A percentile compares a stretch with the other conserved stretches of the same genome.
phyloP scores from a whole-genome alignment of 75 land plant genomes.

The Cunninghamia lanceolata region DNA sequence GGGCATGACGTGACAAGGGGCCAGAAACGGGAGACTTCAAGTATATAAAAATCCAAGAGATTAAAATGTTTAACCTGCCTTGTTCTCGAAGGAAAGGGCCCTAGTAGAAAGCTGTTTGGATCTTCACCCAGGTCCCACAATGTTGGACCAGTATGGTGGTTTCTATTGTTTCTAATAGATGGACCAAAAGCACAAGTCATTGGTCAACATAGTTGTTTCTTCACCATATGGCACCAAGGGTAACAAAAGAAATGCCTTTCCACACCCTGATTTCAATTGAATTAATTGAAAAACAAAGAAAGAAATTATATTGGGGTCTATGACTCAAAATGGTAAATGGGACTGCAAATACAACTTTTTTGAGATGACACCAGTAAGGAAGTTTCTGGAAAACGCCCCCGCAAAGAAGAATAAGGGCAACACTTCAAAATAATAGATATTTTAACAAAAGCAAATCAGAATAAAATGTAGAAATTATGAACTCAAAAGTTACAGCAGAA shows the following conservation, averaged over 20 bases:
- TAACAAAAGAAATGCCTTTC: not conserved
- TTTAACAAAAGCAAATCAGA: not conserved
- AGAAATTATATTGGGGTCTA: not conserved
- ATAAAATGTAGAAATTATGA: not conserved
- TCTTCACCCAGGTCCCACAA: not conserved
- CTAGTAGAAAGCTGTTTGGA: not conserved
- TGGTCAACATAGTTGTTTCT: not conserved
- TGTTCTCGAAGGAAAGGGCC: not conserved
- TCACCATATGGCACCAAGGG: not conserved
- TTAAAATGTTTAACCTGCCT: not conserved
- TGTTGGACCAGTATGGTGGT: not conserved
- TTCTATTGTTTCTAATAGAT: not conserved
- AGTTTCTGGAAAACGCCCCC: not conserved
- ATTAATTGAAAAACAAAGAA: not conserved
- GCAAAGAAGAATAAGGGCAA: not conserved
- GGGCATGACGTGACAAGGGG: not conserved
- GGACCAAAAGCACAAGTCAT: not conserved
- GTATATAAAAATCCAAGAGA: not conserved
- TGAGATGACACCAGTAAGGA: not conserved
- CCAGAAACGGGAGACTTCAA: not conserved
- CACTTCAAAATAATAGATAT: not conserved
- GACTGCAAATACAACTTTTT: not conserved
- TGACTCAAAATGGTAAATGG: not conserved
- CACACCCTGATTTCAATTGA: not conserved
- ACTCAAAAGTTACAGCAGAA: not conserved